These are phyloP conservation scores for Arabidopsis arenosa DNA, from an alignment of 345 rosid genomes.

Conservation along the genomic window DNA sequence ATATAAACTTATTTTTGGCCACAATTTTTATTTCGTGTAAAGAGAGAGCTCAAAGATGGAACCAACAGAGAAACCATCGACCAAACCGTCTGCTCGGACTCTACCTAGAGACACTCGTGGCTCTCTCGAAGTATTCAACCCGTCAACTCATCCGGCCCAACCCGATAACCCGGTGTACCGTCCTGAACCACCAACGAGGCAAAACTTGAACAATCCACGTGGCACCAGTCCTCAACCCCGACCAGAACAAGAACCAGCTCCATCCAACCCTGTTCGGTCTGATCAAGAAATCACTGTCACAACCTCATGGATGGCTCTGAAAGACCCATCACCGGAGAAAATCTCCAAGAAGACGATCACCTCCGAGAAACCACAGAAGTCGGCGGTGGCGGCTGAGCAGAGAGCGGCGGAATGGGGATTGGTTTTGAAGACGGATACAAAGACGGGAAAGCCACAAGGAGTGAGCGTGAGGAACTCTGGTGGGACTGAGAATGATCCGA, in stretches of 20 bases:
- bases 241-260: constrained; percentile 38
- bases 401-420: constrained; percentile 99
- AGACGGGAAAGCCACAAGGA: constrained; percentile 86
- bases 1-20: constrained; percentile 1
- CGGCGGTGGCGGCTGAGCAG: constrained; percentile 64
- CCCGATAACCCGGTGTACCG: constrained; percentile 59
- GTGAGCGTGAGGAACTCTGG: constrained; percentile 81
- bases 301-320: constrained; percentile 96
- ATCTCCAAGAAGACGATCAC: constrained; percentile 32
- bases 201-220: constrained; percentile 52
- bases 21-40: constrained; percentile 13
- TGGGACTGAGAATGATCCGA: constrained; percentile 60
- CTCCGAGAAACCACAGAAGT: constrained; percentile 32
- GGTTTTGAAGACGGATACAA: constrained; percentile 70
- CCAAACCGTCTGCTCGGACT: constrained; percentile 48
- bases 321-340: constrained; percentile 48
- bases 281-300: constrained; percentile 58
- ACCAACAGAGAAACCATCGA: constrained; percentile 53
- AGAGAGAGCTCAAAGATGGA: constrained; percentile 52
- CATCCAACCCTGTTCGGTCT: constrained; percentile 47
- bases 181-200: constrained; percentile 60
- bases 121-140: constrained; percentile 89
- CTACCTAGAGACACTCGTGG: constrained; percentile 74
- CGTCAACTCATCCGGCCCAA: constrained; percentile 58
- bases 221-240: constrained; percentile 23